These are phyloP conservation scores for Petunia axillaris DNA, from an alignment of 257 asterid species.

Conservation along the genomic window DNA sequence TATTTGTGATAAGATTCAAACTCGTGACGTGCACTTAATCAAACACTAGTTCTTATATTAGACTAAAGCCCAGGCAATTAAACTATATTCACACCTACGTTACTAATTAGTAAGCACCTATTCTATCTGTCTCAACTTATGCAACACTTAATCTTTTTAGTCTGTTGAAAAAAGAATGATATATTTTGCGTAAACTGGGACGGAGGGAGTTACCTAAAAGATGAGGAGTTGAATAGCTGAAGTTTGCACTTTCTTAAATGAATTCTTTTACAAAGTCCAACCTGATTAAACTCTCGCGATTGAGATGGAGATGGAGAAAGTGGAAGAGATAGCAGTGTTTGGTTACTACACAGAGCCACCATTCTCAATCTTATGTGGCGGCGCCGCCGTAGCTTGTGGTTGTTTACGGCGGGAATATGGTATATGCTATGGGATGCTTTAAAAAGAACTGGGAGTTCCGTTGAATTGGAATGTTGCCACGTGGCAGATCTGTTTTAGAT, in stretches of 20 bases:
- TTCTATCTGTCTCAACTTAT: neutral
- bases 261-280: neutral
- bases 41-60: too few relatives aligned
- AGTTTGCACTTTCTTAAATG: neutral
- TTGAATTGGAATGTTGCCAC: neutral
- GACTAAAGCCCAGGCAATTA: neutral
- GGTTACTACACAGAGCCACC: constrained; percentile 9
- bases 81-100: neutral
- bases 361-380: neutral
- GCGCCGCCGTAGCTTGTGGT: neutral
- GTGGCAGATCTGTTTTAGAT: neutral
- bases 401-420: neutral
- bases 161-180: too few relatives aligned
- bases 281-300: neutral
- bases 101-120: neutral
- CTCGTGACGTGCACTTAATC: too few relatives aligned
- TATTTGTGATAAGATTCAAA: too few relatives aligned
- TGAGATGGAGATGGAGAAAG: constrained; percentile 2
- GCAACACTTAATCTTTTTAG: too few relatives aligned
- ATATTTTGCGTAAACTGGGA: neutral
- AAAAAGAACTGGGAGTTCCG: neutral
- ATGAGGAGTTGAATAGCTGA: neutral
- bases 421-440: neutral
- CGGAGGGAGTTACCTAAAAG: neutral
- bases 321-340: neutral